Base-by-base conservation (phyloP, 2,329 filamentous ascomycete species). In the Monosporascus sp. region DNA sequence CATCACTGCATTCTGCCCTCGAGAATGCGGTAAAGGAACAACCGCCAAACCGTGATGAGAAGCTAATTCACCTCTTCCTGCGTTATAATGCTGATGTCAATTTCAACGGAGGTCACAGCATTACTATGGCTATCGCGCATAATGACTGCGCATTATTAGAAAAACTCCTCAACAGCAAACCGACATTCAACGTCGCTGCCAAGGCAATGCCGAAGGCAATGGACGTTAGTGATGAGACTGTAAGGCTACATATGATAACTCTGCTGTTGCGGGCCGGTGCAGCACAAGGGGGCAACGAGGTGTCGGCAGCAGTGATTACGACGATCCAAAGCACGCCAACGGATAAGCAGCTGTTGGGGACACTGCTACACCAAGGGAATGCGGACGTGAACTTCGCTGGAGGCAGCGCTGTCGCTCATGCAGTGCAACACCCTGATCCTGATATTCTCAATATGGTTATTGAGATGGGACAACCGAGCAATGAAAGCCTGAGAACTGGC, bases 61-160 rank as follows among this genome's bases (percentile, higher is more conserved):
- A 72, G 2, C 66, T 85, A 11, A 78, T 85, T 51, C 71, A 73
- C 7, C 69, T 84, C 5, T 66, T 84, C 3, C 67, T 85, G 5
- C 70, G 73, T 2, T 70, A 80, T 54, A 75, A 77, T 15, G 77
- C 77, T 4, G 79, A 83, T 48, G 72, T 81, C 38, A 82, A 81
- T 57, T 79, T 77, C 51, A 77, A 78, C 43, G 74, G 77, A 25
- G 78, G 79, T 0, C 69, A 74, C n/a, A 74, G 73, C 2, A 69
- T 84, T 15, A 65, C 73, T 0, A 70, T 75, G 0, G 74, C 80
- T 0, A 76, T 84, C 18, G 57, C 65, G 2, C 76, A 78, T 51
- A 74, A 71, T 31, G 79, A 84, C 48, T 51, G 77, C 1, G 64
- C 63, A 0, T 65, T 83, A 0, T 61, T 83, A 1, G 67, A 72